These are phyloP conservation scores for Aphanomyces cochlioides DNA, from an alignment of 352 stramenopile species.

Conservation along the genomic window DNA sequence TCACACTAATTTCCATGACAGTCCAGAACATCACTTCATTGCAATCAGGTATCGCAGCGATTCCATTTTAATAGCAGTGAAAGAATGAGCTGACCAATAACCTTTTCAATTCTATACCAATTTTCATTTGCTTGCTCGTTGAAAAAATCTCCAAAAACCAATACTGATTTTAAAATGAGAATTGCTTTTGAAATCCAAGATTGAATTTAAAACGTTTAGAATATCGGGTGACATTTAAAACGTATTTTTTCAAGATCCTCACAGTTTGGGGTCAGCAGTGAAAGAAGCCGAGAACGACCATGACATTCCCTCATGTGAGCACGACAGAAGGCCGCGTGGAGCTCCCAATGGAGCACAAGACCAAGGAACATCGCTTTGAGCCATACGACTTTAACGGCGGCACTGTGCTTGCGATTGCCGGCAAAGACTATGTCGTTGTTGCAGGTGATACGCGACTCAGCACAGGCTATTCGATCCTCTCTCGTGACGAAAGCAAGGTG, in stretches of 20 bases:
- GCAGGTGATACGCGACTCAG: conserved; percentile 95
- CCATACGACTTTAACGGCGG: conserved; percentile 85
- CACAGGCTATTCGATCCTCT: conserved; percentile 97
- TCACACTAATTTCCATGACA: too few species aligned
- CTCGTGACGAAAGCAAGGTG: conserved; percentile 91
- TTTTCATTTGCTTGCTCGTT: too few species aligned
- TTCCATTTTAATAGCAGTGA: too few species aligned
- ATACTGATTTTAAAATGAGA: too few species aligned
- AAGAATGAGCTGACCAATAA: too few species aligned
- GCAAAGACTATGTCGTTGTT: conserved; percentile 95
- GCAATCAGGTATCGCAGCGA: too few species aligned
- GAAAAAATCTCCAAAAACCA: too few species aligned
- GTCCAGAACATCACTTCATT: too few species aligned
- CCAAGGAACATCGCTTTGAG: conserved; percentile 49
- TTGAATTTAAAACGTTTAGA: conserved; percentile 6
- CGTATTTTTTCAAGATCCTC: not conserved
- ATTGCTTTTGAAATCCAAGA: too few species aligned
- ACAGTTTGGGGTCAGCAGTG: conserved; percentile 26
- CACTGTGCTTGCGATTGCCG: conserved; percentile 90
- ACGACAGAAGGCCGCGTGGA: conserved; percentile 12
- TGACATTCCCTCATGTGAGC: conserved; percentile 7
- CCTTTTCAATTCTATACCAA: too few species aligned
- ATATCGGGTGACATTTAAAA: not conserved
- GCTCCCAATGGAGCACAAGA: conserved; percentile 21
- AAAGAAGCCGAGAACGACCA: conserved; percentile 9